Conservation (phyloP, 1,139 yeast species). For the Arxiozyma bovina region DNA sequence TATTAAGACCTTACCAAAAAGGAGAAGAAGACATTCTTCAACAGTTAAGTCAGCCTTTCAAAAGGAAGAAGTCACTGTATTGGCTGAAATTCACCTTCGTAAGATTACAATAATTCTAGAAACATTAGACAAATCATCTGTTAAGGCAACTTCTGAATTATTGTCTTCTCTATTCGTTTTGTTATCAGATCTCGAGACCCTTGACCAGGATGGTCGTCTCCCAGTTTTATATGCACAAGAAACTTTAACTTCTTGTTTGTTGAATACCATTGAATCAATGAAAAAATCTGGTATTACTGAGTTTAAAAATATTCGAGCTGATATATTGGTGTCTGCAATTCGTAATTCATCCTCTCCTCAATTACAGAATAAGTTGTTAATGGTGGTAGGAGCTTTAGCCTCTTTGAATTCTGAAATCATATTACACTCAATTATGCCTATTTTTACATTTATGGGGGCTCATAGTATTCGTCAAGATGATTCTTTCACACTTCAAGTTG, state of each 20-base stretch:
- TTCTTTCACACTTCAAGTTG: slow-evolving; percentile 84
- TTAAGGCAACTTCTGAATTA: slow-evolving; percentile 42
- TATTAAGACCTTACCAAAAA: slow-evolving; percentile 44
- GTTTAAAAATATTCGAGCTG: slow-evolving; percentile 73
- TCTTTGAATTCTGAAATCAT: slow-evolving; percentile 84
- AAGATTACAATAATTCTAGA: slow-evolving; percentile 76
- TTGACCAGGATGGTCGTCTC: slow-evolving; percentile 83
- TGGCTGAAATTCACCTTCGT: slow-evolving; percentile 71
- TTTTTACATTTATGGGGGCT: slow-evolving; percentile 98
- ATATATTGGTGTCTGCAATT: slow-evolving; percentile 80
- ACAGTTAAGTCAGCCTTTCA: slow-evolving; percentile 69
- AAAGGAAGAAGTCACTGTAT: slow-evolving; percentile 54
- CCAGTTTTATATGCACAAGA: slow-evolving; percentile 91
- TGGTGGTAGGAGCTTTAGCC: slow-evolving; percentile 83
- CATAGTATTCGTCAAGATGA: slow-evolving; percentile 95
- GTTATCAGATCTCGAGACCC: slow-evolving; percentile 75
- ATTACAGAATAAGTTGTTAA: slow-evolving; percentile 77
- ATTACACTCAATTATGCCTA: slow-evolving; percentile 95
- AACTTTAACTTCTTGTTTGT: slow-evolving; percentile 79
- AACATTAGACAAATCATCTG: slow-evolving; percentile 46
- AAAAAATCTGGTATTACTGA: slow-evolving; percentile 40
- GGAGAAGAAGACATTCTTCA: slow-evolving; percentile 70
- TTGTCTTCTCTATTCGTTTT: slow-evolving; percentile 56
- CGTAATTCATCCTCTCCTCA: slow-evolving; percentile 88
- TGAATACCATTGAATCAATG: slow-evolving; percentile 53